Evolutionary conservation across 768 basidiomycete species (phyloP), one percentile per base, ranked within the genome.

Genomic region (Russula dissimulans): DNA sequence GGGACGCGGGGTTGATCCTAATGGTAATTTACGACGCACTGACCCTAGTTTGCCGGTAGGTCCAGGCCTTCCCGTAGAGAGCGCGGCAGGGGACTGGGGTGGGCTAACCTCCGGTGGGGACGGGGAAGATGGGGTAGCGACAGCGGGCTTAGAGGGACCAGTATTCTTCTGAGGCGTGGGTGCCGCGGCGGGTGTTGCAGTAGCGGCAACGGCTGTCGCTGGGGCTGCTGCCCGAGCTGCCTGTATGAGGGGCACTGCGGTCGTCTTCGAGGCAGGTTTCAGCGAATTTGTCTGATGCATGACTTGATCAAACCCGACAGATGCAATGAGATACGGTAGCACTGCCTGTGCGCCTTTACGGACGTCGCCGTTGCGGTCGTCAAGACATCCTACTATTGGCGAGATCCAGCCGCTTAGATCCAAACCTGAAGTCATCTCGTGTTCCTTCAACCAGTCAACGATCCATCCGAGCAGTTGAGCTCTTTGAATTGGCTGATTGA

Each of bases 301-400:
- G 52, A 98, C 86, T 67, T 83, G 83, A 65, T 93, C 89, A 68
- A 83, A 92, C 5, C 97, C 93, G 36, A 84, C 84, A 49, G 72
- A 83, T 3, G 78, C 73, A 51, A 98, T 85, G 57, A 99, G 71
- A 46, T 76, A 73, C 0, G 93, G 91, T 14, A 99, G 73, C 32
- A 97, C 70, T 1, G 85, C 84, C 65, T 91, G 88, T 5, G 94
- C 92, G 14, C 84, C 86, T 73, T 98, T 98, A 58, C 97, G 84
- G 22, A 98, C 90, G 69, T 99, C 97, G 11, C 80, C 80, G 67
- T 76, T 95, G 34, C 93, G 84, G 71, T 99, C 97, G 69, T 99
- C 97, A 38, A 99, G 79, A 62, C 83, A 93, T 3, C 79, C 71
- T 17, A 99, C 80, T 31, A 90, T 72, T 1, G 83, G 77, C 8